phyloP scores from a whole-genome alignment of 2,329 filamentous ascomycete genomes.

The Microascus cirrosus region DNA sequence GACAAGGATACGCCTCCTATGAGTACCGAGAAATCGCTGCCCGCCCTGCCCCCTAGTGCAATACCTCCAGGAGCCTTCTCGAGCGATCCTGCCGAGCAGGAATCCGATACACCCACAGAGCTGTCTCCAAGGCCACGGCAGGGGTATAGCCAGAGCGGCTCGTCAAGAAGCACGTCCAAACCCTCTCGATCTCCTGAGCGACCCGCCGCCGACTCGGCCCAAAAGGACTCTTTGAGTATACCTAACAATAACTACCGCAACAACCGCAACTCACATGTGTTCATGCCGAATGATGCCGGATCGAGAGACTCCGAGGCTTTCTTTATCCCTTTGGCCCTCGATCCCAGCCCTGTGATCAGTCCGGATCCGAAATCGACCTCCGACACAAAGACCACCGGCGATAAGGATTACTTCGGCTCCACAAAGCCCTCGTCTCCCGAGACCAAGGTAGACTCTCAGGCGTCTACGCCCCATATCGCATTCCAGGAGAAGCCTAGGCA shows the following conservation, averaged over 20 bases:
- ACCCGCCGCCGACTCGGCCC: conserved; percentile 20
- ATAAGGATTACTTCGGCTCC: conserved; percentile 49
- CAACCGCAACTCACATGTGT: conserved; percentile 61
- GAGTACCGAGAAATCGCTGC: conserved; percentile 83
- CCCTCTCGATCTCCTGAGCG: conserved; percentile 45
- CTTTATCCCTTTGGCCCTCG: conserved; percentile 65
- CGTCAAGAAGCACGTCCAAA: conserved; percentile 25
- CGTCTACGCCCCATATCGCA: conserved; percentile 75
- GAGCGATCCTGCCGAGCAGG: conserved; percentile 44
- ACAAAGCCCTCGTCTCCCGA: conserved; percentile 29
- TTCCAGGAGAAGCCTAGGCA: conserved; percentile 67
- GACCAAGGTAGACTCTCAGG: conserved; percentile 21
- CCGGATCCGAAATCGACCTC: conserved; percentile 42
- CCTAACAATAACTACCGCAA: conserved; percentile 70
- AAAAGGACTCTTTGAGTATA: conserved; percentile 48
- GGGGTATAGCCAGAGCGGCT: conserved; percentile 36
- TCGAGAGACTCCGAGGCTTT: conserved; percentile 54
- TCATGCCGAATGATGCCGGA: conserved; percentile 34
- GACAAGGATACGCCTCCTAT: conserved; percentile 54
- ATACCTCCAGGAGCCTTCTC: conserved; percentile 52
- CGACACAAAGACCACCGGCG: conserved; percentile 28
- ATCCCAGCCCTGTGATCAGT: conserved; percentile 51
- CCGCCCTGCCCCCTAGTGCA: conserved; percentile 74
- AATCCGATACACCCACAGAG: conserved; percentile 59
- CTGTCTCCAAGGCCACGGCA: conserved; percentile 52